These are phyloP conservation scores for Phytophthora podocarpi DNA, from an alignment of 352 stramenopile species.

Conservation along the genomic window DNA sequence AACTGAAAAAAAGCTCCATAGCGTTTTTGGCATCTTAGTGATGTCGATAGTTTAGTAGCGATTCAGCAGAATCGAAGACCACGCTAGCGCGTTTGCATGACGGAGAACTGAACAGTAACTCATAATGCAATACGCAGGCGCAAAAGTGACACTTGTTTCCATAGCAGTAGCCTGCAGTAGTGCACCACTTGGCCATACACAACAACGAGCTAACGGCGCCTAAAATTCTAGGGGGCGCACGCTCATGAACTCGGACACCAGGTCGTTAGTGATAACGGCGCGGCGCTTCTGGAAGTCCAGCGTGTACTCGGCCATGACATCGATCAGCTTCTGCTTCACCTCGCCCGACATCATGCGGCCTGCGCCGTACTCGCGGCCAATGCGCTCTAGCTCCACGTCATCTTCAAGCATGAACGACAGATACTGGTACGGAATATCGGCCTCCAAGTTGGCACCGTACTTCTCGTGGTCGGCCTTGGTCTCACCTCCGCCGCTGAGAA, in stretches of 20 bases:
- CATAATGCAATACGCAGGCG: conserved; percentile 23
- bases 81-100: conserved; percentile 16
- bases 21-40: conserved; percentile 12
- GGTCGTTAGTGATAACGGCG: conserved; percentile 93
- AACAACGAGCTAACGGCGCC: conserved; percentile 29
- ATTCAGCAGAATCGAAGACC: conserved; percentile 11
- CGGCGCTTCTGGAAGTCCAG: conserved; percentile 94
- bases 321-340: conserved; percentile 98
- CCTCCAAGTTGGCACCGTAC: conserved; percentile 97
- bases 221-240: conserved; percentile 93
- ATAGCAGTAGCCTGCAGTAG: background rate
- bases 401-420: conserved; percentile 99
- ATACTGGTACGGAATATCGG: conserved; percentile 99
- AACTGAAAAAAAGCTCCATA: conserved; percentile 17
- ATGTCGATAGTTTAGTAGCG: conserved; percentile 24
- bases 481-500: conserved; percentile 93
- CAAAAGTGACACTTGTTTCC: conserved; percentile 20
- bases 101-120: conserved; percentile 18
- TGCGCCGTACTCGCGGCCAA: conserved; percentile 95
- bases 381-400: conserved; percentile 95
- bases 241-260: conserved; percentile 97
- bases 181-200: conserved; percentile 5
- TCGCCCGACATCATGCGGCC: conserved; percentile 97
- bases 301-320: conserved; percentile 93
- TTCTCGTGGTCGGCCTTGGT: conserved; percentile 98